Evolutionary conservation across 805 yeast genomes (phyloP).

Genomic region (Cephaloascus fragrans): DNA sequence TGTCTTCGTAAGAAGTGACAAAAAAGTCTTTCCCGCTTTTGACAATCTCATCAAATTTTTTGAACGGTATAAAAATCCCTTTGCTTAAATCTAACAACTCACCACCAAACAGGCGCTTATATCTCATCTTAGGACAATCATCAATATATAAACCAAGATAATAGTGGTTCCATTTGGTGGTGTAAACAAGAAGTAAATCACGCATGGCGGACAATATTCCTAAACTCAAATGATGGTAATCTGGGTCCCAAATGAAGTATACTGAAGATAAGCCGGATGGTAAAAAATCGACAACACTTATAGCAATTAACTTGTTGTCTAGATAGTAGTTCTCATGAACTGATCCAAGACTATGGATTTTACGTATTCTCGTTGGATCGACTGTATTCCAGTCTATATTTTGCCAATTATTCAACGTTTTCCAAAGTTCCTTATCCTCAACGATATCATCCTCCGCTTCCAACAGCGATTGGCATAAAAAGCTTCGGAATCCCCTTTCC

Average conservation of each 20-base stretch:
- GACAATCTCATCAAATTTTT: conserved; percentile 15
- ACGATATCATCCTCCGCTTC: conserved; percentile 39
- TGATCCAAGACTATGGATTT: conserved; percentile 37
- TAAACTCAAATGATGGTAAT: conserved; percentile 52
- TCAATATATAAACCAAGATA: conserved; percentile 76
- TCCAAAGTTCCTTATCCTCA: conserved; percentile 19
- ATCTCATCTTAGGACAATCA: conserved; percentile 75
- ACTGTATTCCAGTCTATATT: conserved; percentile 3
- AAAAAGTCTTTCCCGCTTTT: conserved; percentile 18
- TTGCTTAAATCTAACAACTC: conserved; percentile 51
- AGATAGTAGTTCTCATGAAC: conserved; percentile 72
- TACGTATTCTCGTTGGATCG: background rate
- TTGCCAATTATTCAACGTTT: conserved; percentile 29
- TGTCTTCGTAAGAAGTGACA: too few species aligned
- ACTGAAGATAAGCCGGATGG: conserved; percentile 76
- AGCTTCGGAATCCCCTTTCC: conserved; percentile 42
- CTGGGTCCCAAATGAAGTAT: conserved; percentile 85
- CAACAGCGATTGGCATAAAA: conserved; percentile 58
- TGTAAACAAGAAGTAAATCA: conserved; percentile 48
- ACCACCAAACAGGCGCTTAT: conserved; percentile 74
- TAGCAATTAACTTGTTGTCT: conserved; percentile 54
- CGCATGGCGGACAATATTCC: conserved; percentile 73
- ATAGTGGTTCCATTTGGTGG: conserved; percentile 43
- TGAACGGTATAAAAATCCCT: conserved; percentile 30
- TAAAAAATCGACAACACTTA: conserved; percentile 68